Evolutionary conservation across 176 grass and related monocot genomes (phyloP), one percentile per base, ranked within the genome.

Genomic region (Phragmites australis): DNA sequence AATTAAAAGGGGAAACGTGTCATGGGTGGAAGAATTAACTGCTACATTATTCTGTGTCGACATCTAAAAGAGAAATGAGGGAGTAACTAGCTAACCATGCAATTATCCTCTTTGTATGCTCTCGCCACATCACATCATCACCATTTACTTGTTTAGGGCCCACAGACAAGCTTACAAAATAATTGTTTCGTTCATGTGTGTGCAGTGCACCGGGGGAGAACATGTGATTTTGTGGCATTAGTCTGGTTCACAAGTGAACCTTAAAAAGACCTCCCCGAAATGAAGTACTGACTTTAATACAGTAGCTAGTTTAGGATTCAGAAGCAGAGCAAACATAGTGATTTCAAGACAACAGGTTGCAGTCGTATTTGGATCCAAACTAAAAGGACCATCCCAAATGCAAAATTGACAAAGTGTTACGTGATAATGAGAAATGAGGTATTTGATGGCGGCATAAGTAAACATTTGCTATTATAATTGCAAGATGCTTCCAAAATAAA

Each of bases 261-360:
- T 30, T 77, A 31, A 8, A 8, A 81, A 68, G 23, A 49, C 5
- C 42, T 31, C 23, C 9, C 3, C 14, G 19, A 42, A 46, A 64
- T 55, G 18, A 54, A 23, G 3, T 63, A 71, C 14, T 19, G 17
- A 30, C 32, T 79, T 50, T 2, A 32, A 41, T 52, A 83, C 21
- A 66, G 8, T 55, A 45, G 57, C 27, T 75, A 66, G 8, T 65
- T 66, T 64, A 74, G 80, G 59, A 65, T 75, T 75, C 58, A 83
- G 31, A 59, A 53, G 23, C 22, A 25, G 21, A 40, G 32, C 1
- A 32, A 65, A 32, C 66, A 32, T 37, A 40, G 19, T 54, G n/a
- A 70, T 9, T 70, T 79, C 25, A 42, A 61, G 27, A 65, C n/a
- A 46, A 72, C 3, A 61, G 25, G 26, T 32, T 63, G 44, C 58